These are phyloP conservation scores for Trametes cingulata DNA, from an alignment of 768 basidiomycete genomes.

Conservation along the genomic window DNA sequence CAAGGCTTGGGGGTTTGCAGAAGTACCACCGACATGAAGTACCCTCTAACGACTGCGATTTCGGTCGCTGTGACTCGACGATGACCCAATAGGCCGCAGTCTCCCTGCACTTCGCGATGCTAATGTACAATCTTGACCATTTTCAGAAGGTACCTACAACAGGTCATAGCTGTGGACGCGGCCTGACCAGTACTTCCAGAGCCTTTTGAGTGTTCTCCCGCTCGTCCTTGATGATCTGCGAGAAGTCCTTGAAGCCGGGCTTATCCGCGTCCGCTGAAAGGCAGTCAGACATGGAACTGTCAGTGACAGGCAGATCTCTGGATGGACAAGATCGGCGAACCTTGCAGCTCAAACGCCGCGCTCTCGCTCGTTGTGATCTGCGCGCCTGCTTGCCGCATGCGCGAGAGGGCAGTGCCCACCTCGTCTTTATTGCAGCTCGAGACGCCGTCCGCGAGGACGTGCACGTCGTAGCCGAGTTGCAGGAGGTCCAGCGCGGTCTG, in stretches of 20 bases:
- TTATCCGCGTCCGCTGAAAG: constrained; percentile 56
- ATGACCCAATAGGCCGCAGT: no score
- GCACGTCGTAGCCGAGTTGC: constrained; percentile 48
- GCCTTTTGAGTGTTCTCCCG: constrained; percentile 57
- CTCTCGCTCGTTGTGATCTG: constrained; percentile 82
- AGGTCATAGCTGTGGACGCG: background rate
- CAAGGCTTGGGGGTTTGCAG: no score
- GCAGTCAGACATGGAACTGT: background rate
- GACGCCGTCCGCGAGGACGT: constrained; percentile 82
- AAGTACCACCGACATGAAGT: no score
- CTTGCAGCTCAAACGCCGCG: constrained; percentile 73
- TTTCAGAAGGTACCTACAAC: no score
- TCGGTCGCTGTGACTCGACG: no score
- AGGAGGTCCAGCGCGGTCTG: constrained; percentile 79
- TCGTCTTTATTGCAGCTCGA: constrained; percentile 83
- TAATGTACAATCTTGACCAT: background rate
- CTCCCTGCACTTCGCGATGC: background rate
- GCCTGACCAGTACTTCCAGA: constrained; percentile 35
- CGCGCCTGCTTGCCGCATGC: constrained; percentile 73
- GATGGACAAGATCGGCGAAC: constrained; percentile 34
- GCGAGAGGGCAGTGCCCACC: constrained; percentile 69
- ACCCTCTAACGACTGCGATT: no score
- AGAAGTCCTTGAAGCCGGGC: constrained; percentile 71
- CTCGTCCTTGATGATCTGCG: constrained; percentile 73
- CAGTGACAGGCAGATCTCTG: background rate